Conservation (phyloP, 1,284 basidiomycete genomes). For the Pseudozyma pruni region DNA sequence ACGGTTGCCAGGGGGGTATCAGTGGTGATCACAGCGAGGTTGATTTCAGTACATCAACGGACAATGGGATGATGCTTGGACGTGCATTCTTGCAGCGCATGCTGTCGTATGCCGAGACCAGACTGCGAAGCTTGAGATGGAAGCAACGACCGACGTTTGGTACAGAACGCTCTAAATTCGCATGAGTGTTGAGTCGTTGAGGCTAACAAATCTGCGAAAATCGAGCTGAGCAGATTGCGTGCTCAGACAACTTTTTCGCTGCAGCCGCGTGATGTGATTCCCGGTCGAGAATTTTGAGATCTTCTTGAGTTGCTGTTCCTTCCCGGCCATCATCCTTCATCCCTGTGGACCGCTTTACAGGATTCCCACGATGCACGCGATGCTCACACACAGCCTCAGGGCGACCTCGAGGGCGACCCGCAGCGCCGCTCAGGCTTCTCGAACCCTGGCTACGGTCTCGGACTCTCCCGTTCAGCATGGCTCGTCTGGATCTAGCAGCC, state of each 20-base stretch:
- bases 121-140: no score
- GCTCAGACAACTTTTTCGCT: constrained; percentile 4
- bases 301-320: constrained; percentile 1
- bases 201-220: neutral
- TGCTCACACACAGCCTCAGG: constrained; percentile 29
- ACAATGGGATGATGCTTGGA: no score
- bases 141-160: no score
- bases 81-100: no score
- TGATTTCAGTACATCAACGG: no score
- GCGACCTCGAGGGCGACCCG: constrained; percentile 19
- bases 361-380: constrained; percentile 34
- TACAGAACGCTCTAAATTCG: no score
- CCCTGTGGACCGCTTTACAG: constrained; percentile 2
- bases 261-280: no score
- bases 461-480: constrained; percentile 33
- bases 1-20: constrained; percentile 42
- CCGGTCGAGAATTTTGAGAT: no score
- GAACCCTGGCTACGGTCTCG: constrained; percentile 38
- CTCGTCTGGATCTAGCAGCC: constrained; percentile 43
- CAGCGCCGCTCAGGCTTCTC: constrained; percentile 13
- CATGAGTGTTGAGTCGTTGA: neutral
- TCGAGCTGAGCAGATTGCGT: constrained; percentile 8
- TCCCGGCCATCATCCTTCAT: constrained; percentile 1
- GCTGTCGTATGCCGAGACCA: no score
- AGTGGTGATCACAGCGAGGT: constrained; percentile 21